Percentiles rank a stretch among this genome's conserved stretches.
These are phyloP conservation scores for Salvia miltiorrhiza DNA, from an alignment of 257 asterid genomes.

Conservation along the genomic window DNA sequence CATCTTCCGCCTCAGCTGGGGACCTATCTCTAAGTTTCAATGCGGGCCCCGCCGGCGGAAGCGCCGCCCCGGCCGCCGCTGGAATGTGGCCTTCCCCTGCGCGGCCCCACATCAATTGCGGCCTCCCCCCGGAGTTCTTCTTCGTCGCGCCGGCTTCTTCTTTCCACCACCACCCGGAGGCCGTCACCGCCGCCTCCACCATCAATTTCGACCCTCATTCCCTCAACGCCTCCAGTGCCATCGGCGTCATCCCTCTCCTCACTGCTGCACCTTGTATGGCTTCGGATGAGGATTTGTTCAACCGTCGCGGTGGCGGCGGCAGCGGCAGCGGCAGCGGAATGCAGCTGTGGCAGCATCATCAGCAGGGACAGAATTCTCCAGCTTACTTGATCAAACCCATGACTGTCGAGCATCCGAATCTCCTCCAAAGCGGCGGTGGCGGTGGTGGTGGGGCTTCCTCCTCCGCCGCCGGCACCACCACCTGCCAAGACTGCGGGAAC, in stretches of 20 bases:
- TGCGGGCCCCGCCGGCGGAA: constrained; percentile 57
- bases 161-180: constrained; percentile 32
- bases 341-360: constrained; percentile 51
- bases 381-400: constrained; percentile 29
- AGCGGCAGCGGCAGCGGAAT: constrained; percentile 25
- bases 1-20: constrained; percentile 39
- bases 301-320: constrained; percentile 21
- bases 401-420: constrained; percentile 21
- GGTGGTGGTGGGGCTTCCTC: constrained; percentile 19
- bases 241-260: constrained; percentile 55
- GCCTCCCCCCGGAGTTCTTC: constrained; percentile 53
- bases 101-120: constrained; percentile 51
- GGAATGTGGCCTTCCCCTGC: constrained; percentile 58
- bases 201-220: constrained; percentile 55
- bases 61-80: constrained; percentile 24
- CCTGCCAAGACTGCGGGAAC: constrained; percentile 68
- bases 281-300: constrained; percentile 20
- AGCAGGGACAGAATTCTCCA: constrained; percentile 16
- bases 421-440: constrained; percentile 3
- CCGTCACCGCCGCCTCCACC: constrained; percentile 21
- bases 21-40: constrained; percentile 74
- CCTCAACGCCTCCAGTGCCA: constrained; percentile 20
- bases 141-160: constrained; percentile 69
- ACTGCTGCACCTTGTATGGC: constrained; percentile 42
- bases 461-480: constrained; percentile 19